A percentile compares a stretch with the other conserved stretches of the same genome.
These are phyloP conservation scores for Phytophthora fragariaefolia DNA, from an alignment of 352 stramenopile genomes.

Conservation along the genomic window DNA sequence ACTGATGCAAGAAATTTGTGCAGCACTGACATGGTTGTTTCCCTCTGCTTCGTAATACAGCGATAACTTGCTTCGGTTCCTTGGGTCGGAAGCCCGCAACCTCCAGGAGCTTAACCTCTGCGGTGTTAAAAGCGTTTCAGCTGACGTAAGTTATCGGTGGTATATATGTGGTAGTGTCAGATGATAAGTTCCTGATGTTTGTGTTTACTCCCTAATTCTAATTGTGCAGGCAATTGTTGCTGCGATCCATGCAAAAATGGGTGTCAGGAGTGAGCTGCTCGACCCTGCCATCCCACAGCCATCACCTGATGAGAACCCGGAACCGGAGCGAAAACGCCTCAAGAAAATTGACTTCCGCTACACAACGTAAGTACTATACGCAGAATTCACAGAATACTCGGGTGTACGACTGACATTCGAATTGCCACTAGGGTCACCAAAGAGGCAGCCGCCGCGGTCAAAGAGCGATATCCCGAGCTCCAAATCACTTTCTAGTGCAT, in stretches of 20 bases:
- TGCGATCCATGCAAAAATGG: slow-evolving; percentile 84
- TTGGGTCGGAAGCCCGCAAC: slow-evolving; percentile 74
- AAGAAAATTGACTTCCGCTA: slow-evolving; percentile 92
- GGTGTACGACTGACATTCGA: too few relatives aligned
- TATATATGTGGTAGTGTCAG: not conserved
- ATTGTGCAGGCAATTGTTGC: slow-evolving; percentile 61
- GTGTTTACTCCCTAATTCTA: not conserved
- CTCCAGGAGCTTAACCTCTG: slow-evolving; percentile 90
- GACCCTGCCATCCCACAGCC: slow-evolving; percentile 31
- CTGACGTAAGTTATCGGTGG: slow-evolving; percentile 55
- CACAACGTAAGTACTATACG: slow-evolving; percentile 66
- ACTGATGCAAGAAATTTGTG: not conserved
- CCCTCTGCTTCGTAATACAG: slow-evolving; percentile 36
- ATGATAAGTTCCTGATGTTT: not conserved
- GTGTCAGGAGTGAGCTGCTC: slow-evolving; percentile 45
- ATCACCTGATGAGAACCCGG: slow-evolving; percentile 43
- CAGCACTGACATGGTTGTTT: not conserved
- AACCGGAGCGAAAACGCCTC: slow-evolving; percentile 84
- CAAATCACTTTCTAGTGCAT: slow-evolving; percentile 43
- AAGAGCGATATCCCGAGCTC: slow-evolving; percentile 68
- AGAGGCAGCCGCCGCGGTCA: slow-evolving; percentile 72
- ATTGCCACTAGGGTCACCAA: slow-evolving; percentile 83
- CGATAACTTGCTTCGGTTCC: slow-evolving; percentile 82
- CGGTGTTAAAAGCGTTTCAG: slow-evolving; percentile 86
- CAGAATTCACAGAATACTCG: too few relatives aligned